Evolutionary conservation across 345 rosid species (phyloP).

Genomic region (Eucalyptus viminalis): DNA sequence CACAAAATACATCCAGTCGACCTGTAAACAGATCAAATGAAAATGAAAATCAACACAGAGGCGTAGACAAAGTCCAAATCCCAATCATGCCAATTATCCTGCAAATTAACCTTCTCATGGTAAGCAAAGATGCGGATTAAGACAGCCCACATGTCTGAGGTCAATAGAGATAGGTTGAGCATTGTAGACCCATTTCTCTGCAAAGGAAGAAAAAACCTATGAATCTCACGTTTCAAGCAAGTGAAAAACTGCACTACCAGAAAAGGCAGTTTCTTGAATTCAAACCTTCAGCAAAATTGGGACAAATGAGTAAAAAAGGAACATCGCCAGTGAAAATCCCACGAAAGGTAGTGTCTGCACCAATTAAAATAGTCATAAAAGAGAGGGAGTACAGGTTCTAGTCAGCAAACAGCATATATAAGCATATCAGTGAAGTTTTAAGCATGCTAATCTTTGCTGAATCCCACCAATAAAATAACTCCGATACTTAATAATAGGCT

Average conservation of each 20-base stretch:
- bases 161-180: constrained; percentile 83
- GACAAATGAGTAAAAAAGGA: constrained; percentile 74
- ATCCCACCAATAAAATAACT: not conserved
- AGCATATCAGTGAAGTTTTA: not conserved
- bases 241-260: not conserved
- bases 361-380: not conserved
- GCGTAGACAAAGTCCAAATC: not conserved
- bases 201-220: not conserved
- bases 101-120: constrained; percentile 58
- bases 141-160: constrained; percentile 96
- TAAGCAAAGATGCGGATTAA: constrained; percentile 75
- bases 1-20: constrained; percentile 84
- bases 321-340: constrained; percentile 50
- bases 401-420: not conserved
- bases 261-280: not conserved
- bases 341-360: constrained; percentile 62
- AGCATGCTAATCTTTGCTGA: not conserved
- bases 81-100: not conserved
- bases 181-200: constrained; percentile 80
- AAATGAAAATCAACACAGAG: not conserved
- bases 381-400: not conserved
- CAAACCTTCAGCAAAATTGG: constrained; percentile 78
- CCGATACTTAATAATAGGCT: not conserved
- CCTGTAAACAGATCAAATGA: constrained; percentile 9
- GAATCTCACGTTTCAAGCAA: not conserved